phyloP scores from a whole-genome alignment of 306 rosid species.

The Quillaja saponaria region DNA sequence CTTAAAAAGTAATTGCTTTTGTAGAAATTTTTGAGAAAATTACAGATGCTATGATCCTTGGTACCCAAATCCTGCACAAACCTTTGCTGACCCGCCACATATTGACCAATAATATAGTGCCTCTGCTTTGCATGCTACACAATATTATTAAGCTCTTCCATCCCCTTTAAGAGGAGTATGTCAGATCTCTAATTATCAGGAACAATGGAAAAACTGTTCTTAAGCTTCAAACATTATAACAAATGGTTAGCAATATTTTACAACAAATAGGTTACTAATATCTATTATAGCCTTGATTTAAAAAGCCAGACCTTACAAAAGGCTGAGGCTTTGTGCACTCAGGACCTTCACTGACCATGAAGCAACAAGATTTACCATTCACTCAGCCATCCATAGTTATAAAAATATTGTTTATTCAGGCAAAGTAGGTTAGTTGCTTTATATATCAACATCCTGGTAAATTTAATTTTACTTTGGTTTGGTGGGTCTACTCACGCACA shows the following conservation, averaged over 20 bases:
- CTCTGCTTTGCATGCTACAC: conserved; percentile 91
- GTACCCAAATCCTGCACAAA: conserved; percentile 59
- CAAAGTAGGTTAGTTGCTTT: too few relatives aligned
- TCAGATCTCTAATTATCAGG: conserved; percentile 48
- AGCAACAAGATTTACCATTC: too few relatives aligned
- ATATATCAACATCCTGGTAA: too few relatives aligned
- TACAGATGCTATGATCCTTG: conserved; percentile 61
- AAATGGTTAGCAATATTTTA: not conserved
- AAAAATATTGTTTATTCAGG: too few relatives aligned
- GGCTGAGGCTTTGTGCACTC: too few relatives aligned
- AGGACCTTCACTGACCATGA: too few relatives aligned
- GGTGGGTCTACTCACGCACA: too few relatives aligned
- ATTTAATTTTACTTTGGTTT: too few relatives aligned
- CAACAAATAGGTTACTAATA: too few relatives aligned
- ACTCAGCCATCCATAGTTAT: too few relatives aligned
- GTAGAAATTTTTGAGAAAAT: conserved; percentile 77
- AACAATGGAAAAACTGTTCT: conserved; percentile 3
- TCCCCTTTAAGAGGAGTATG: conserved; percentile 85
- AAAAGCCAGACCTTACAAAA: too few relatives aligned
- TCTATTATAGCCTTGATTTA: conserved; percentile 22
- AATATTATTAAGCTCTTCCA: conserved; percentile 79
- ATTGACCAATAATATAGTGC: conserved; percentile 90
- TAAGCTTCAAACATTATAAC: not conserved
- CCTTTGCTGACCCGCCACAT: conserved; percentile 63
- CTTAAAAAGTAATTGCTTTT: conserved; percentile 72